A percentile compares a stretch with the other conserved stretches of the same genome.
Conservation (phyloP, 1,284 basidiomycete species). For the Mycosarcoma mackinlayi region DNA sequence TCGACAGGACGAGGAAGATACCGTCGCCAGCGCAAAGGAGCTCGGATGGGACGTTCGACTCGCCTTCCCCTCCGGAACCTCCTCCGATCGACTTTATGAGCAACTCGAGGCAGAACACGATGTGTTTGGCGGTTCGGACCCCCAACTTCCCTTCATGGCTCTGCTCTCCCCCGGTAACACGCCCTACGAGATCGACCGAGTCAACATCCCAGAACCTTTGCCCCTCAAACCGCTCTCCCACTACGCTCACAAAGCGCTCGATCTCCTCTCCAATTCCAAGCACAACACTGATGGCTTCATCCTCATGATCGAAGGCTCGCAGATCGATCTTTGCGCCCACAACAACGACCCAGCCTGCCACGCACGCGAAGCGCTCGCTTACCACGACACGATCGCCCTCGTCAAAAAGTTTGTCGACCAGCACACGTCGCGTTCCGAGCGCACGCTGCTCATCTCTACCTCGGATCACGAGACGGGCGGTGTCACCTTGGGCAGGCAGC, state of each 20-base stretch:
- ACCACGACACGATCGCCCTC: slow-evolving; percentile 66
- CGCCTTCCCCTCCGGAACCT: slow-evolving; percentile 34
- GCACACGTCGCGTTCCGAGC: slow-evolving; percentile 58
- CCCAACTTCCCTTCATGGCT: slow-evolving; percentile 53
- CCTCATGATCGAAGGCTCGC: slow-evolving; percentile 65
- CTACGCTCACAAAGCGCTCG: slow-evolving; percentile 44
- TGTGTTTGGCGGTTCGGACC: slow-evolving; percentile 11
- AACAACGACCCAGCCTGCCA: slow-evolving; percentile 61
- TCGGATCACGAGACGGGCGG: slow-evolving; percentile 70
- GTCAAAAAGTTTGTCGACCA: slow-evolving; percentile 65
- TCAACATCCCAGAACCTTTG: slow-evolving; percentile 45
- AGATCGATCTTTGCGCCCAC: slow-evolving; percentile 66
- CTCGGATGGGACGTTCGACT: slow-evolving; percentile 56
- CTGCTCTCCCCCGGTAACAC: slow-evolving; percentile 59
- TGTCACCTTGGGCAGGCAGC: slow-evolving; percentile 67
- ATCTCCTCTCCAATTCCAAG: slow-evolving; percentile 27
- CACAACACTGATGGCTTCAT: slow-evolving; percentile 57
- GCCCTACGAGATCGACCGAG: slow-evolving; percentile 63
- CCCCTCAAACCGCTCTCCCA: slow-evolving; percentile 36
- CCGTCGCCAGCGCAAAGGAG: slow-evolving; percentile 52
- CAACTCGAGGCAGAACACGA: neutral
- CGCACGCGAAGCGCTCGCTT: slow-evolving; percentile 67
- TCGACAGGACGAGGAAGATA: slow-evolving; percentile 64
- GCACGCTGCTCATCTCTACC: slow-evolving; percentile 67
- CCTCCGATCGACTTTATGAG: neutral